Evolutionary conservation across 345 rosid genomes (phyloP).

Genomic region (Lagerstroemia speciosa): DNA sequence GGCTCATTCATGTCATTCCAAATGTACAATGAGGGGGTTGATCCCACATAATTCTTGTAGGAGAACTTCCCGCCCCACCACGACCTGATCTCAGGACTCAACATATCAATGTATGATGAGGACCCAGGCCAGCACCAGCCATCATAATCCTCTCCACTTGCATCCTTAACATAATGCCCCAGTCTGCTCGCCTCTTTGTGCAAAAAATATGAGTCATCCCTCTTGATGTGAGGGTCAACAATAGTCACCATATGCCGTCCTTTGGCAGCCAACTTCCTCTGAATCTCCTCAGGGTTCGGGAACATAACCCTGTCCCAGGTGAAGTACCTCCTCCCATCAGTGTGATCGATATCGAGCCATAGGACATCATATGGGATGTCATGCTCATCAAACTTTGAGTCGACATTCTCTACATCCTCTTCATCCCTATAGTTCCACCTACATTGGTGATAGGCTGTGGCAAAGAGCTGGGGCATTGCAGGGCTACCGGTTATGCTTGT

Average conservation of each 20-base stretch:
- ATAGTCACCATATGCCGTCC: constrained; percentile 98
- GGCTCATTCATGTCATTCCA: constrained; percentile 99
- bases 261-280: constrained; percentile 70
- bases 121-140: constrained; percentile 99
- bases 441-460: constrained; percentile 91
- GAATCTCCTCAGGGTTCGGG: constrained; percentile 94
- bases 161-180: constrained; percentile 88
- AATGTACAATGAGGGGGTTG: constrained; percentile 81
- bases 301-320: constrained; percentile 82
- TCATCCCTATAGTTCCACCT: constrained; percentile 99
- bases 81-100: constrained; percentile 78
- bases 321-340: constrained; percentile 86
- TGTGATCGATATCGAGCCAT: constrained; percentile 98
- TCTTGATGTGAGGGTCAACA: constrained; percentile 96
- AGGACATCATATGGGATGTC: constrained; percentile 96
- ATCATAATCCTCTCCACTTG: constrained; percentile 72
- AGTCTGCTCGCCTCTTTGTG: constrained; percentile 79
- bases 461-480: constrained; percentile 84
- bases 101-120: constrained; percentile 75
- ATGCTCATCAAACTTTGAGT: constrained; percentile 86
- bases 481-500: constrained; percentile 70
- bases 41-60: constrained; percentile 61
- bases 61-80: constrained; percentile 93
- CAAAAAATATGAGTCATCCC: constrained; percentile 67
- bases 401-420: constrained; percentile 95